Conservation (phyloP, 1,284 basidiomycete species). For the Heliocybe sulcata region DNA sequence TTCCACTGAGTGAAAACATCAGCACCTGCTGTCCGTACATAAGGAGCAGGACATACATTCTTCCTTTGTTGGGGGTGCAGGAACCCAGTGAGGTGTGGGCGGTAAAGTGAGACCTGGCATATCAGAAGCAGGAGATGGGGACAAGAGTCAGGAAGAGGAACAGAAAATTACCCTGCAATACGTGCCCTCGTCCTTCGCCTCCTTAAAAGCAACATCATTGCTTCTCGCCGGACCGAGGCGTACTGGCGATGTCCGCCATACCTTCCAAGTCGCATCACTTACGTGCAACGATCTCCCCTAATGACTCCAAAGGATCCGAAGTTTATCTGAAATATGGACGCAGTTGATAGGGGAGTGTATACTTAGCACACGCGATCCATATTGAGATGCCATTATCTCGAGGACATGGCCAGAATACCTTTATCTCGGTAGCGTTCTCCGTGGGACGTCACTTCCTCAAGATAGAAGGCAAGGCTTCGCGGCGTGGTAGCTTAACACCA, state of each 20-base stretch:
- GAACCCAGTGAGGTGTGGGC: neutral
- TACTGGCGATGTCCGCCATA: neutral
- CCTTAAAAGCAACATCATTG: neutral
- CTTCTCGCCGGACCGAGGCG: neutral
- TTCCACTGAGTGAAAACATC: conserved; percentile 35
- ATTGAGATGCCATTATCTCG: neutral
- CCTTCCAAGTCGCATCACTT: neutral
- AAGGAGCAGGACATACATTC: neutral
- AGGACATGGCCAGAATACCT: neutral
- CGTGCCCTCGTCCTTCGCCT: neutral
- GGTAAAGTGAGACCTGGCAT: neutral
- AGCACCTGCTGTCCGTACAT: neutral
- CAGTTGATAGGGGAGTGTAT: neutral
- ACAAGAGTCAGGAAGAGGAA: neutral
- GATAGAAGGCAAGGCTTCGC: neutral
- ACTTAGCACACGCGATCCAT: neutral
- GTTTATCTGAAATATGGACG: neutral
- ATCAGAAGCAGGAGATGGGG: neutral
- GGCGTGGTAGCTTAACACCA: neutral
- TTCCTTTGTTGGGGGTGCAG: neutral
- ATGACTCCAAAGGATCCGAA: neutral
- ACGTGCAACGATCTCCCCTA: neutral
- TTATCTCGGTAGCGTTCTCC: neutral
- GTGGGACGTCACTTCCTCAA: neutral
- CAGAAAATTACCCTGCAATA: too few species aligned